Evolutionary conservation across 2,329 filamentous ascomycete species (phyloP), one percentile per base, ranked within the genome.

Genomic region (Emmonsiellopsis sp.): DNA sequence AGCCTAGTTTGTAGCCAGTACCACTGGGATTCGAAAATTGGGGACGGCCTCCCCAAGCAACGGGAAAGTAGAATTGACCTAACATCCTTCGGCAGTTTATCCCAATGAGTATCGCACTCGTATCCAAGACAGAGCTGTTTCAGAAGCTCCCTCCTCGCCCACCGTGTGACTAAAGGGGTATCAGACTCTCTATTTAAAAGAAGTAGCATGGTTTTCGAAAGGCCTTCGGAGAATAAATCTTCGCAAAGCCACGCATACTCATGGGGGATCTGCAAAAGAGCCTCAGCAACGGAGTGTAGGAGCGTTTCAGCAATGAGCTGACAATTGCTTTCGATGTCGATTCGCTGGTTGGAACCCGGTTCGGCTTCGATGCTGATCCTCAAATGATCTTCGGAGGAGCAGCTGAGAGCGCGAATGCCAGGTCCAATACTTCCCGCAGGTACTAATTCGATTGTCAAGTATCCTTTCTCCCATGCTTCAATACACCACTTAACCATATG

Each of bases 101-200:
- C 77, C 78, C 78, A 81, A 33, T 77, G 68, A 8, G 68, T 70
- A 51, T 80, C 76, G 47, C 69, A 70, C 42, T 79, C 70, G 33
- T 77, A 70, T 0, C 76, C 76, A 27, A 80, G 62, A 48, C 74
- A 77, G 4, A 77, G 62, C 52, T 74, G 70, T 14, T 69, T 67
- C 11, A 80, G 62, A 1, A 77, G 61, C n/a, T 77, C 72, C 60
- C 67, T 72, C 49, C 71, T 72, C 42, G 70, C 67, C 68, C 65
- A 71, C 53, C 65, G 54, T 53, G 65, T 69, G 42, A 73, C 71
- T 3, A 67, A 63, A 5, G 68, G 60, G 31, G 70, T 65, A 48
- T 74, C 68, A 5, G 61, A 55, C 42, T 70, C 66, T 9, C 65
- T 70, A 55, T 54, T 64, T 54, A 63, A 71, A 52, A 65, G 65